Percentiles rank a stretch among this genome's conserved stretches.
Conservation (phyloP, 768 basidiomycete species). For the Chalciporus sphaerocephalus region DNA sequence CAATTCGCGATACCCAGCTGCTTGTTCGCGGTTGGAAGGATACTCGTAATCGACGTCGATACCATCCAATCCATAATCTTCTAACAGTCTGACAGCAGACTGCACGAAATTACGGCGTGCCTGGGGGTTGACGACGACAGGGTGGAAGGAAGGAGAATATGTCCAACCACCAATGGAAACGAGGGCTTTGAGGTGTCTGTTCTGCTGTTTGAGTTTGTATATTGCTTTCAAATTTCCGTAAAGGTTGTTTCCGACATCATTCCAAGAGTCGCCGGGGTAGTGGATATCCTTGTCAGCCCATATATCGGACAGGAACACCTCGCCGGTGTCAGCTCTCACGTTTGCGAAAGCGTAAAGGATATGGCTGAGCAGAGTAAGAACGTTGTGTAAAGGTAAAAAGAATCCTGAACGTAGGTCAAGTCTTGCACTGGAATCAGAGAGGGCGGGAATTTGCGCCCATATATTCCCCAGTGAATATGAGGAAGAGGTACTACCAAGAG, state of each 20-base stretch:
- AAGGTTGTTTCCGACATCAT: constrained; percentile 83
- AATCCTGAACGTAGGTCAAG: constrained; percentile 62
- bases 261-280: constrained; percentile 93
- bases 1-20: constrained; percentile 78
- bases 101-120: constrained; percentile 75
- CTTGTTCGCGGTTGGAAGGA: constrained; percentile 73
- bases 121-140: constrained; percentile 62
- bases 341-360: constrained; percentile 94
- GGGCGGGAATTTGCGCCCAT: constrained; percentile 89
- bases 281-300: constrained; percentile 99
- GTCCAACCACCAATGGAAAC: constrained; percentile 97
- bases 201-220: constrained; percentile 81
- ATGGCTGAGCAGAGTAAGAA: constrained; percentile 47
- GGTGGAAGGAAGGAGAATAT: constrained; percentile 83
- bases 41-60: constrained; percentile 94
- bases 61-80: constrained; percentile 91
- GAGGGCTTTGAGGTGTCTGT: constrained; percentile 75
- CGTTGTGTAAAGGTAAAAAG: neutral
- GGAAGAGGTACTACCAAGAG: constrained; percentile 1
- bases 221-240: constrained; percentile 96
- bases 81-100: constrained; percentile 72
- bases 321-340: constrained; percentile 75
- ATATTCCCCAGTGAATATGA: constrained; percentile 72
- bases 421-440: constrained; percentile 76
- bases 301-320: constrained; percentile 80